A percentile compares a stretch with the other conserved stretches of the same genome.
Conservation (phyloP, 345 rosid species). For the Eucalyptus marginata region DNA sequence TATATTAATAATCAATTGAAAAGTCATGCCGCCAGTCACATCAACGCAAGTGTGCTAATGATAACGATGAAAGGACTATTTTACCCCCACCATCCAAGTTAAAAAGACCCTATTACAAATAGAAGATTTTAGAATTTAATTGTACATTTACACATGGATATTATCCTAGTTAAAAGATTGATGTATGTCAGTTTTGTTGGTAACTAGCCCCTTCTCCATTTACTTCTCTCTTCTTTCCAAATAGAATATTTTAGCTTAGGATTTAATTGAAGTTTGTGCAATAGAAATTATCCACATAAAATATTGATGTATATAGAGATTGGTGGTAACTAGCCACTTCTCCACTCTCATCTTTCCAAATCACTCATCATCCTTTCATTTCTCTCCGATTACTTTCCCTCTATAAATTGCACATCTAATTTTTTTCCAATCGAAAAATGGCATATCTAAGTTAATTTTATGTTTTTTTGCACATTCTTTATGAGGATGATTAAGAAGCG, state of each 20-base stretch:
- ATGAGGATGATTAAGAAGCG: background rate
- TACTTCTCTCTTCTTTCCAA: background rate
- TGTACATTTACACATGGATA: fast-evolving
- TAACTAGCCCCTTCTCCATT: background rate
- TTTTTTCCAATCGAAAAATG: background rate
- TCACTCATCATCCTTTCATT: background rate
- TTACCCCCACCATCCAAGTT: background rate
- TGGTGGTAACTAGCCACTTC: background rate
- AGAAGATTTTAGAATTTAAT: background rate
- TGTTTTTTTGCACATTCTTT: background rate
- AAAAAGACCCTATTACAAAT: background rate
- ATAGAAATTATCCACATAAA: background rate
- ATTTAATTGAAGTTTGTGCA: background rate
- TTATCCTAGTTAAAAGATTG: background rate
- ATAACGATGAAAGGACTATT: background rate
- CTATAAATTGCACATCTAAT: background rate
- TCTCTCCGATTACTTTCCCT: background rate
- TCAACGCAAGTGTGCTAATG: background rate
- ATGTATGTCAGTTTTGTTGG: background rate
- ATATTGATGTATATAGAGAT: too few relatives aligned
- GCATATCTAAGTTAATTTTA: too few relatives aligned
- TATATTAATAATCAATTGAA: background rate
- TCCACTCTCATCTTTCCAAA: background rate
- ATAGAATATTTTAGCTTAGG: background rate
- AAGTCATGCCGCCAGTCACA: background rate